phyloP scores from a whole-genome alignment of 139 green algal genomes.

The Coelastrella sp. region DNA sequence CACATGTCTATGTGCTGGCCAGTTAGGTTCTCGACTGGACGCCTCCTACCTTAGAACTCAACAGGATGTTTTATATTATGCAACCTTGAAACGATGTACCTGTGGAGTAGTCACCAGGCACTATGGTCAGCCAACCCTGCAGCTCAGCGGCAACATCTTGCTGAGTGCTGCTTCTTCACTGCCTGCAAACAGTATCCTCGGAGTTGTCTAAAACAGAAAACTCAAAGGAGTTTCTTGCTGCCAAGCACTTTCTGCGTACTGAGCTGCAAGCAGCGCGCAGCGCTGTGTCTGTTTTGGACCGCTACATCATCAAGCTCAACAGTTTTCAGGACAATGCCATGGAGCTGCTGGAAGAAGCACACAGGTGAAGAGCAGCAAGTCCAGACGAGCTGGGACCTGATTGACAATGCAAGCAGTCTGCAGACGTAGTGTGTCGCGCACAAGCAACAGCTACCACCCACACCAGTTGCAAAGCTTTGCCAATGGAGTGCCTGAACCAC shows the following conservation, averaged over 20 bases:
- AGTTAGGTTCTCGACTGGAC: no score
- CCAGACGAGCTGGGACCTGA: no score
- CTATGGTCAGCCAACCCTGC: neutral
- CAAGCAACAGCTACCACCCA: no score
- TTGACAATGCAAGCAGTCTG: no score
- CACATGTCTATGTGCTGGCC: neutral
- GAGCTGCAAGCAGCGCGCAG: constrained; percentile 48
- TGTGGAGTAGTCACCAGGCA: neutral
- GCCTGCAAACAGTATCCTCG: neutral
- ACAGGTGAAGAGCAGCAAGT: constrained; percentile 18
- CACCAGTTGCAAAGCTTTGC: no score
- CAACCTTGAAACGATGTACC: neutral
- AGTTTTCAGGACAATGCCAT: constrained; percentile 57
- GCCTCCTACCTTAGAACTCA: no score
- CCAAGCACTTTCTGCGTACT: constrained; percentile 45
- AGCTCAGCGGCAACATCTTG: neutral
- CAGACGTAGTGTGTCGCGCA: no score
- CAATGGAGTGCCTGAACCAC: no score
- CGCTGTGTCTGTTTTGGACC: constrained; percentile 51
- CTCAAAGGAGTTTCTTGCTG: neutral
- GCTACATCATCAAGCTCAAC: constrained; percentile 24
- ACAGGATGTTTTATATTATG: no score
- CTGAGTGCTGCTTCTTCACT: neutral
- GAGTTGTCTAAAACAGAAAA: neutral
- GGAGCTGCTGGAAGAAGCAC: constrained; percentile 61